These are phyloP conservation scores for Talaromyces stipitatus DNA, from an alignment of 495 filamentous ascomycete species.

Conservation along the genomic window DNA sequence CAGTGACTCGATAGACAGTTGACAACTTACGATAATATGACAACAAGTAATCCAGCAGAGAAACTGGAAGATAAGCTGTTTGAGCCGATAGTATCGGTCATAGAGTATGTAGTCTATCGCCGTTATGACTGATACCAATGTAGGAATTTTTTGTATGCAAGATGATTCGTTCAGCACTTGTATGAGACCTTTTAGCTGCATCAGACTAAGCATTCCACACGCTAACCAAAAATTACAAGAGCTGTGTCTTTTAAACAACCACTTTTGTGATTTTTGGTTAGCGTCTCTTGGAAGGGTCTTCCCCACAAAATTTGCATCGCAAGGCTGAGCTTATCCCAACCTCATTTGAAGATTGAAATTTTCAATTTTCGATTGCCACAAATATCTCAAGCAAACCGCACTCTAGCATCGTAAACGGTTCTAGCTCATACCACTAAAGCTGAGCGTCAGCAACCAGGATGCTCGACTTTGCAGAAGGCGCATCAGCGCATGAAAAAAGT, in stretches of 20 bases:
- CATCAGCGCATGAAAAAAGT: conserved; percentile 60
- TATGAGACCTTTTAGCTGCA: too few species aligned
- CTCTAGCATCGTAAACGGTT: background rate
- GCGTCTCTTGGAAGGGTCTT: background rate
- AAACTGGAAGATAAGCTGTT: too few species aligned
- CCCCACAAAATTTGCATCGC: background rate
- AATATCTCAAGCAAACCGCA: too few species aligned
- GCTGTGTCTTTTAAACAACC: background rate
- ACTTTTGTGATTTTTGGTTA: background rate
- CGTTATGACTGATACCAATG: too few species aligned
- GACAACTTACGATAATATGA: too few species aligned
- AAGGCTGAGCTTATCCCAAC: conserved; percentile 2
- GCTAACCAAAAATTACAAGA: background rate
- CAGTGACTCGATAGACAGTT: too few species aligned
- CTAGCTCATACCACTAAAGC: background rate
- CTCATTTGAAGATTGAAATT: background rate
- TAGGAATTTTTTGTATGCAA: too few species aligned
- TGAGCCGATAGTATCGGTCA: too few species aligned
- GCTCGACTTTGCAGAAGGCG: conserved; percentile 49
- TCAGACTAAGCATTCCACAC: too few species aligned
- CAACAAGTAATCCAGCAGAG: too few species aligned
- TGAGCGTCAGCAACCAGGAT: conserved; percentile 24
- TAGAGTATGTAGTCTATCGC: too few species aligned
- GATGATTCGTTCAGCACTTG: too few species aligned
- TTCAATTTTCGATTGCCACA: background rate